Conservation (phyloP, 1,284 basidiomycete species). For the Irpex rosettiformis region DNA sequence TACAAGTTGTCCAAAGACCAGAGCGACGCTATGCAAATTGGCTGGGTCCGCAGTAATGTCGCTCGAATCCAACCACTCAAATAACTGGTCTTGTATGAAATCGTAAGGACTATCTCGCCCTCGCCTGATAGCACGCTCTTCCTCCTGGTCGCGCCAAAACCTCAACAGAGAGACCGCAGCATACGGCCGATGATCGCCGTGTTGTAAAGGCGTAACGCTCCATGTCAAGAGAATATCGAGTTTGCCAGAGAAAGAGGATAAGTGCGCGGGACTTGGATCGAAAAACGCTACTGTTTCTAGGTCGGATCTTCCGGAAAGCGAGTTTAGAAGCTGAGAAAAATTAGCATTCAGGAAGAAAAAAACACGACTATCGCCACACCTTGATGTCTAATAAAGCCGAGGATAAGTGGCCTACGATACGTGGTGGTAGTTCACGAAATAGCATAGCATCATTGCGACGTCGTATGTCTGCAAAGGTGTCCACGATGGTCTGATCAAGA, state of each 20-base stretch:
- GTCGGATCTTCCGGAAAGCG: constrained; percentile 69
- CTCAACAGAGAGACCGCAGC: constrained; percentile 75
- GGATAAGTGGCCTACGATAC: constrained; percentile 42
- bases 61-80: constrained; percentile 82
- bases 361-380: constrained; percentile 23
- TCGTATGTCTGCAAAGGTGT: constrained; percentile 55
- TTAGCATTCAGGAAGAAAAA: background rate
- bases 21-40: constrained; percentile 62
- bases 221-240: constrained; percentile 82
- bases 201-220: constrained; percentile 82
- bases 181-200: constrained; percentile 82
- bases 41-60: constrained; percentile 54
- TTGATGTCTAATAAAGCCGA: constrained; percentile 57
- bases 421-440: constrained; percentile 63
- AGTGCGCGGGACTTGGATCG: constrained; percentile 39
- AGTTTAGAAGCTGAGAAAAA: constrained; percentile 68
- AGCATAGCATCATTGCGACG: constrained; percentile 75
- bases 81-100: constrained; percentile 68
- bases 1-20: constrained; percentile 79
- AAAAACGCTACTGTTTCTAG: constrained; percentile 66
- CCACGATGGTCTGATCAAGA: constrained; percentile 42
- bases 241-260: constrained; percentile 57
- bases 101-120: constrained; percentile 53
- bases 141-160: constrained; percentile 64
- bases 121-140: constrained; percentile 56